Base-by-base conservation (phyloP, 2,329 filamentous ascomycete genomes). In the Xylariales sp. region DNA sequence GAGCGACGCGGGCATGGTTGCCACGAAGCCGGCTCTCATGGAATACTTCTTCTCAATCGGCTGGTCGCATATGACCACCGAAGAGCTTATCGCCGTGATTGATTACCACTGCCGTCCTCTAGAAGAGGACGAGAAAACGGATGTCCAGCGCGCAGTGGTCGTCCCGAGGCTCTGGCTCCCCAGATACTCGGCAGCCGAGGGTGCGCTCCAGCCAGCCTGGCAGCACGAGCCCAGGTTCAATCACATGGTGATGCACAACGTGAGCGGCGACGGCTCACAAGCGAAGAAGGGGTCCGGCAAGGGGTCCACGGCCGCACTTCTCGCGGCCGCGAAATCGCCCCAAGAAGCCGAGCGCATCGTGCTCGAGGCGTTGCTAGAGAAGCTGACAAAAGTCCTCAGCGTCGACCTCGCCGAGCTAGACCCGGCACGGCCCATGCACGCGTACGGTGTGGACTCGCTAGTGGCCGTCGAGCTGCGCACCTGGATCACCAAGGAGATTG, bases 401-500 rank as follows among this genome's bases (percentile, higher is more conserved):
- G 68, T 75, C 0, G 50, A 72, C 6, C 50, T 67, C 2, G 62
- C 66, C 8, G 74, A 77, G 34, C 69, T 78, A 7, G 72, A 77
- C 53, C 36, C 65, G 3, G 49, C 60, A 3, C 72, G 71, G 46
- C 71, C 71, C 3, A 69, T 79, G 4, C 75, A 75, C 0, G 73
- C 72, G 1, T 74, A 74, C 52, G 77, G 77, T 3, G 73, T 78
- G 1, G 77, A 79, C 65, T 78, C 77, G 0, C 73, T 78, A 1
- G 72, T 79, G 28, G 77, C 76, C 0, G 74, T 78, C 0, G 77
- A 79, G 55, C 52, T 79, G 28, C 71, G 77, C 2, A 75, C 75
- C 18, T 78, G 75, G 74, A 72, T 79, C 28, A 52, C 53, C 9
- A 62, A 65, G n/a, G 68, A 70, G 28, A 66, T 70, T 34, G 41